phyloP scores from a whole-genome alignment of 2,329 filamentous ascomycete genomes.

The Cladophialophora carrionii region DNA sequence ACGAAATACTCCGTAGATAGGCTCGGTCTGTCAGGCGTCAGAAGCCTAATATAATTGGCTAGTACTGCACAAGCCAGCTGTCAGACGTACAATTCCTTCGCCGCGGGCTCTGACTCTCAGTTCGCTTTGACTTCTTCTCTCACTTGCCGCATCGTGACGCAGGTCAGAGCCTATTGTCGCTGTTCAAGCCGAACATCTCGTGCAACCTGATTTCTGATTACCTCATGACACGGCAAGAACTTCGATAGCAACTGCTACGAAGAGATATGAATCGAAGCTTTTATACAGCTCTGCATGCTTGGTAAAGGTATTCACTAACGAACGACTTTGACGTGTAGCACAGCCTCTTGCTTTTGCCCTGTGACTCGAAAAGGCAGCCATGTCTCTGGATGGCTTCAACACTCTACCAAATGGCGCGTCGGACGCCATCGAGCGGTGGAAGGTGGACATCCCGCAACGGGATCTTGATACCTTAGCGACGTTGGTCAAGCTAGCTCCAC shows the following conservation, averaged over 20 bases:
- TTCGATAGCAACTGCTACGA: neutral
- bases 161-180: neutral
- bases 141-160: neutral
- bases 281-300: neutral
- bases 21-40: no score
- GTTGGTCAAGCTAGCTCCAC: constrained; percentile 53
- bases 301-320: neutral
- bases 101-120: neutral
- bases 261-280: neutral
- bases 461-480: constrained; percentile 53
- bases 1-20: no score
- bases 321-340: neutral
- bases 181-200: neutral
- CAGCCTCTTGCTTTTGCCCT: neutral
- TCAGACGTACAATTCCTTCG: neutral
- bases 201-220: neutral
- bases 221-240: constrained; percentile 3
- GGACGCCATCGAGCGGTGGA: constrained; percentile 3
- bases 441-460: constrained; percentile 42
- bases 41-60: no score
- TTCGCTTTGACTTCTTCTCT: neutral
- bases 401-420: constrained; percentile 3
- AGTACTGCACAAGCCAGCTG: neutral
- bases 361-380: neutral
- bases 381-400: neutral